Percentiles rank a stretch among this genome's conserved stretches.
These are phyloP conservation scores for Umbelopsis isabellina DNA, from an alignment of 192 early-diverging fungal species.

Conservation along the genomic window DNA sequence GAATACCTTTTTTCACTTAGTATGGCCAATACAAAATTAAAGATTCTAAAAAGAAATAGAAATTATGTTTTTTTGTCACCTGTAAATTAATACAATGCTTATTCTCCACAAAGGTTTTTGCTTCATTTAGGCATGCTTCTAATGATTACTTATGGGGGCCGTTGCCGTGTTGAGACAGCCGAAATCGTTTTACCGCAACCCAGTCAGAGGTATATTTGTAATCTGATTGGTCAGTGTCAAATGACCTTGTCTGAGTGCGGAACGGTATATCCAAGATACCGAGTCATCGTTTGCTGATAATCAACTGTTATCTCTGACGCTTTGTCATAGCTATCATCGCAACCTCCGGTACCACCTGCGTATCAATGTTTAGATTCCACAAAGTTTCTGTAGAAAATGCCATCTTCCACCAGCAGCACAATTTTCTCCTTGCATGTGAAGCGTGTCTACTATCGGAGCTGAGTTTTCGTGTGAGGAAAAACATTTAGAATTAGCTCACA, in stretches of 20 bases:
- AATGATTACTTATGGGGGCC: not conserved
- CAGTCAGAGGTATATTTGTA: not conserved
- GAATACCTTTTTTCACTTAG: slow-evolving; percentile 21
- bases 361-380: no score
- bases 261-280: slow-evolving; percentile 12
- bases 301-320: not conserved
- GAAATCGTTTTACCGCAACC: not conserved
- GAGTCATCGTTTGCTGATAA: not conserved
- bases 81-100: no score
- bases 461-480: slow-evolving; percentile 16
- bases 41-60: slow-evolving; percentile 21
- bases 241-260: slow-evolving; percentile 5
- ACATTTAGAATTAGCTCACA: slow-evolving; percentile 5
- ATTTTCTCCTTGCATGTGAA: no score
- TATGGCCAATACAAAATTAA: slow-evolving; percentile 64
- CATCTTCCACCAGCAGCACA: not conserved
- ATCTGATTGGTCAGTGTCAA: slow-evolving; percentile 18
- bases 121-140: not conserved
- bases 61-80: no score
- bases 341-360: no score
- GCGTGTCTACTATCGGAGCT: not conserved
- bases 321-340: no score
- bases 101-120: no score
- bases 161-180: no score
- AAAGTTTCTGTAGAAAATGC: no score